Evolutionary conservation across 2,329 filamentous ascomycete species (phyloP).

Genomic region (Fusarium solani-melongenae): DNA sequence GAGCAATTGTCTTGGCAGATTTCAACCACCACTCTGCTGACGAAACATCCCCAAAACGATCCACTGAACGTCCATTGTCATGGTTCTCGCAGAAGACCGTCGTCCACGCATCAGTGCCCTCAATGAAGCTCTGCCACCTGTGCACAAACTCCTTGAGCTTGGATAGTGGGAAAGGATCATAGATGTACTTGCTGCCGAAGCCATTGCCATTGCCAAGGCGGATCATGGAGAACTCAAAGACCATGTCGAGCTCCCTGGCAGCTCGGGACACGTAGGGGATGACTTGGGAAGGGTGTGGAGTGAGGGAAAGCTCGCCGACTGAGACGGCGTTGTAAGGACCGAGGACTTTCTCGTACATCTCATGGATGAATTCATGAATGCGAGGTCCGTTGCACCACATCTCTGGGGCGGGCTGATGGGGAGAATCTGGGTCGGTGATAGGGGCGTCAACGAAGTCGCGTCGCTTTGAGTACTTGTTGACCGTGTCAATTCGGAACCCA

Average conservation of each 20-base stretch:
- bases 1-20: conserved; percentile 64
- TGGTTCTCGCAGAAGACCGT: conserved; percentile 74
- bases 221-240: conserved; percentile 70
- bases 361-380: conserved; percentile 70
- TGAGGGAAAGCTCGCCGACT: conserved; percentile 71
- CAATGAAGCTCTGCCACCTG: conserved; percentile 62
- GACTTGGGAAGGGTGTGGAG: conserved; percentile 50
- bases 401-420: conserved; percentile 56
- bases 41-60: conserved; percentile 62
- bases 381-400: conserved; percentile 71
- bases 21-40: conserved; percentile 55
- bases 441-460: conserved; percentile 65
- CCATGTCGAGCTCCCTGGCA: conserved; percentile 68
- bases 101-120: conserved; percentile 65
- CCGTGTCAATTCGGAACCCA: conserved; percentile 76
- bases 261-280: conserved; percentile 65
- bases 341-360: conserved; percentile 66
- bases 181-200: conserved; percentile 60
- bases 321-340: conserved; percentile 68
- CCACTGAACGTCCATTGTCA: conserved; percentile 69
- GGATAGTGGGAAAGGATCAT: conserved; percentile 58
- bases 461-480: conserved; percentile 67
- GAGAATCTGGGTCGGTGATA: conserved; percentile 50
- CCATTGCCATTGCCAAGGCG: conserved; percentile 62
- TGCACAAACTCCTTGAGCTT: conserved; percentile 57